Evolutionary conservation across 2,329 filamentous ascomycete genomes (phyloP).

Genomic region (Plenodomus lindquistii): DNA sequence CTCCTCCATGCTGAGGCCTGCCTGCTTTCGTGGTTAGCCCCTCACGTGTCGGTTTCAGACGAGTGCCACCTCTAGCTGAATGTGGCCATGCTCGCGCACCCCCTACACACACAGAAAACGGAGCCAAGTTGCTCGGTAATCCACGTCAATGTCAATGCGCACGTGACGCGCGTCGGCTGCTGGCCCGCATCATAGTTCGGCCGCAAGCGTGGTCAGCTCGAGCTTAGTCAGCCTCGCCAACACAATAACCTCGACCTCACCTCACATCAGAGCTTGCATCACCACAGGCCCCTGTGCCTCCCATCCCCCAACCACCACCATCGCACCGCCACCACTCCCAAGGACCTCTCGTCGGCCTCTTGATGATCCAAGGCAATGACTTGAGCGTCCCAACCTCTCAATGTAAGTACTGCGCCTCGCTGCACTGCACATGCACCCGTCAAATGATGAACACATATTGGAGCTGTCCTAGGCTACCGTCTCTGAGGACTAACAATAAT

Average conservation of each 20-base stretch:
- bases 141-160: no score
- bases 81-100: not conserved
- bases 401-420: slow-evolving; percentile 16
- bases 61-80: not conserved
- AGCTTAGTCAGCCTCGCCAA: slow-evolving; percentile 14
- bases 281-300: slow-evolving; percentile 16
- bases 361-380: slow-evolving; percentile 6
- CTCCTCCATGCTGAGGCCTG: slow-evolving; percentile 15
- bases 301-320: slow-evolving; percentile 3
- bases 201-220: not conserved
- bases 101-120: not conserved
- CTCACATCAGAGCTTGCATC: slow-evolving; percentile 13
- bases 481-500: slow-evolving; percentile 55
- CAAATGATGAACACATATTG: slow-evolving; percentile 69
- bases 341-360: slow-evolving; percentile 1
- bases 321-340: slow-evolving; percentile 1
- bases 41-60: slow-evolving; percentile 22
- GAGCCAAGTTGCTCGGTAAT: no score
- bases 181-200: slow-evolving; percentile 10
- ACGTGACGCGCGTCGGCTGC: not conserved
- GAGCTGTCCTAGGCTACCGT: slow-evolving; percentile 70
- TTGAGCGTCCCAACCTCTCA: not conserved
- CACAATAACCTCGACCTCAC: slow-evolving; percentile 6
- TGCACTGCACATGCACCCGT: slow-evolving; percentile 7
- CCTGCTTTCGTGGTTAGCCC: slow-evolving; percentile 11